These are phyloP conservation scores for Brasenia schreberi DNA, from an alignment of 164 flowering plant species.

Conservation along the genomic window DNA sequence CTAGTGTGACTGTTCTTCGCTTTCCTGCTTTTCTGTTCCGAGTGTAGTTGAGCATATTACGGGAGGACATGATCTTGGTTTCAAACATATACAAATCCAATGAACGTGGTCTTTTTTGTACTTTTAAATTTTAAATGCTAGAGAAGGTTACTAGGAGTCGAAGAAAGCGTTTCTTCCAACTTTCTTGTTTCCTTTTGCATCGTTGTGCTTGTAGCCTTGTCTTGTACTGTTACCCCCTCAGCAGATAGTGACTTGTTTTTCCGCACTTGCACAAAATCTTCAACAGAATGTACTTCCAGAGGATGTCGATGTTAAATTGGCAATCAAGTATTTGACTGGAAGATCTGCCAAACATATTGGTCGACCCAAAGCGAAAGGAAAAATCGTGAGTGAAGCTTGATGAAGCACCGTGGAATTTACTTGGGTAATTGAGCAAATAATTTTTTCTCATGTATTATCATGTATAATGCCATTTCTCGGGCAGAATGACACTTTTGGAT, in stretches of 20 bases:
- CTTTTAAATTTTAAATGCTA: not conserved
- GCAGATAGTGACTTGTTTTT: not conserved
- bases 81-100: not conserved
- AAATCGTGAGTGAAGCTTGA: slow-evolving; percentile 1
- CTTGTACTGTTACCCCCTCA: not conserved
- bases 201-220: too few species aligned
- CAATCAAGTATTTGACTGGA: slow-evolving; percentile 40
- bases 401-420: not conserved
- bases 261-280: not conserved
- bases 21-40: too few species aligned
- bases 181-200: too few species aligned
- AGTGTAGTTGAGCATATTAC: too few species aligned
- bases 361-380: slow-evolving; percentile 40
- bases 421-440: not conserved
- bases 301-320: slow-evolving; percentile 51
- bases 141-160: not conserved
- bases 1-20: too few species aligned
- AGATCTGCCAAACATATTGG: slow-evolving; percentile 40
- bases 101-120: not conserved
- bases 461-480: too few species aligned
- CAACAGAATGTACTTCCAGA: slow-evolving; percentile 46
- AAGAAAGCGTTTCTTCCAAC: too few species aligned
- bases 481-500: too few species aligned
- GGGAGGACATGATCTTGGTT: too few species aligned
- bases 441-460: too few species aligned